phyloP scores from a whole-genome alignment of 352 stramenopile genomes.

The Aphanomyces stellatus region DNA sequence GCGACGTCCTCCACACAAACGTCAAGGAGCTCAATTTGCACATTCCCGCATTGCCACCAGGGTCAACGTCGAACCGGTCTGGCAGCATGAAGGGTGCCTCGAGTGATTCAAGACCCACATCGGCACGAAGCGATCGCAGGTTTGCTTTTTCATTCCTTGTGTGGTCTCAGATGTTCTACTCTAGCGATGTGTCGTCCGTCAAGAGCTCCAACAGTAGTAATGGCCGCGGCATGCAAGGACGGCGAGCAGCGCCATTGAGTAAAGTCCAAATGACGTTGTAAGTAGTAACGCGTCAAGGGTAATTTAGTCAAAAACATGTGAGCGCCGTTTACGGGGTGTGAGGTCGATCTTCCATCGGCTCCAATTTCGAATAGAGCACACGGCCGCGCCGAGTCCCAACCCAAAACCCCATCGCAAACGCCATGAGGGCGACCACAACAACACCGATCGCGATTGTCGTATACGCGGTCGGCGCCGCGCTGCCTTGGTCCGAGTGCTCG shows the following conservation, averaged over 20 bases:
- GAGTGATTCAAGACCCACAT: constrained; percentile 38
- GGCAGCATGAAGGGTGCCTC: constrained; percentile 22
- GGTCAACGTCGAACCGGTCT: constrained; percentile 36
- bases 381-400: not conserved
- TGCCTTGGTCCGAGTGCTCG: too few species aligned
- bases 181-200: not conserved
- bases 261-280: constrained; percentile 6
- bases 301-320: not conserved
- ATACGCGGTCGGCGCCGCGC: too few species aligned
- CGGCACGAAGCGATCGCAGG: constrained; percentile 62
- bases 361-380: not conserved
- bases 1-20: constrained; percentile 57
- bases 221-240: not conserved
- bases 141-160: too few species aligned
- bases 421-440: not conserved
- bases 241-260: not conserved
- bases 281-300: too few species aligned
- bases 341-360: not conserved
- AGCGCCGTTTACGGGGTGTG: not conserved
- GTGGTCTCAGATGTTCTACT: not conserved
- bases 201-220: not conserved
- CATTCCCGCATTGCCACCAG: constrained; percentile 63
- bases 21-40: constrained; percentile 71
- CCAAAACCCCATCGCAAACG: not conserved
- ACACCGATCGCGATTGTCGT: too few species aligned